A percentile compares a stretch with the other conserved stretches of the same genome.
phyloP scores from a whole-genome alignment of 2,329 filamentous ascomycete species.

The Nigrograna mackinnonii region DNA sequence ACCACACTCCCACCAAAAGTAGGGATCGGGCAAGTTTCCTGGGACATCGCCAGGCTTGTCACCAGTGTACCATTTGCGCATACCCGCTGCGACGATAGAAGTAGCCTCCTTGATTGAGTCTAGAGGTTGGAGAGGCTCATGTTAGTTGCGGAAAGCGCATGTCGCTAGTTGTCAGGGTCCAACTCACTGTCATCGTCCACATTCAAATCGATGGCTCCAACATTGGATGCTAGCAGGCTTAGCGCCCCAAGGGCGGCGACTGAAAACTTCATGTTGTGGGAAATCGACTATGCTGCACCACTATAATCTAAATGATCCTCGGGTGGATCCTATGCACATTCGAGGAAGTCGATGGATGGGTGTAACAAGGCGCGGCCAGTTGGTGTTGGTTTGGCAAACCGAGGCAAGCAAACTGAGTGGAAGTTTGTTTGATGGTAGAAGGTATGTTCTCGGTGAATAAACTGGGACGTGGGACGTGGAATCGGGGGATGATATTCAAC shows the following conservation, averaged over 20 bases:
- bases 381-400: no score
- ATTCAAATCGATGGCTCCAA: slow-evolving; percentile 35
- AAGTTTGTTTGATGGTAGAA: no score
- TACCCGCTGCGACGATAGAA: slow-evolving; percentile 61
- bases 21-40: slow-evolving; percentile 55
- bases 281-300: no score
- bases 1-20: slow-evolving; percentile 49
- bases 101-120: slow-evolving; percentile 66
- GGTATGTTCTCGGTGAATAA: no score
- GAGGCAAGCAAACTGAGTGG: no score
- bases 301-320: slow-evolving; percentile 2
- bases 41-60: slow-evolving; percentile 63
- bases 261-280: slow-evolving; percentile 37
- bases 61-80: slow-evolving; percentile 68
- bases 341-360: no score
- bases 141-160: no score
- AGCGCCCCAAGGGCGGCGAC: slow-evolving; percentile 30
- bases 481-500: no score
- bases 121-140: no score
- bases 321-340: slow-evolving; percentile 17
- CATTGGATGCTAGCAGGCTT: slow-evolving; percentile 32
- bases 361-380: no score
- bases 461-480: no score
- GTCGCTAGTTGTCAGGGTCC: no score
- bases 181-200: slow-evolving; percentile 24